Conservation (phyloP, 2,329 filamentous ascomycete genomes). For the Colletotrichum tofieldiae region DNA sequence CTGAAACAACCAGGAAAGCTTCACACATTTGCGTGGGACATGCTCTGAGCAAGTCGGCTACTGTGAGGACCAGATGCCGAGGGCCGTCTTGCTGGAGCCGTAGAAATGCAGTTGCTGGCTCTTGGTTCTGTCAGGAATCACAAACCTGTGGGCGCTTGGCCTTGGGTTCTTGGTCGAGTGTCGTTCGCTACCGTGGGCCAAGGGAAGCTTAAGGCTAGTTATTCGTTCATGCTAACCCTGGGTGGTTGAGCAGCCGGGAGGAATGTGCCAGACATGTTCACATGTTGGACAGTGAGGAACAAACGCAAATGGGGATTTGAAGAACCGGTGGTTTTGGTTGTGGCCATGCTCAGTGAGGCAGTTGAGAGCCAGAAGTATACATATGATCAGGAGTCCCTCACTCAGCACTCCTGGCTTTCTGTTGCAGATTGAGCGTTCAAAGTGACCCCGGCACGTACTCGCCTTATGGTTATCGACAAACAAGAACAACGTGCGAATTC, state of each 20-base stretch:
- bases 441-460: background rate
- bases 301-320: background rate
- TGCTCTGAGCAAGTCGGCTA: background rate
- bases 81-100: background rate
- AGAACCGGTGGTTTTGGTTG: background rate
- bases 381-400: background rate
- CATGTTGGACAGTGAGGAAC: background rate
- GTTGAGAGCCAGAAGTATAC: background rate
- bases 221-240: background rate
- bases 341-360: background rate
- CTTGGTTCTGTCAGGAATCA: slow-evolving; percentile 8
- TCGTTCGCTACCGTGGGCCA: slow-evolving; percentile 11
- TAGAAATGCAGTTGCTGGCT: background rate
- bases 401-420: background rate
- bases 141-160: background rate
- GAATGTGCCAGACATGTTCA: background rate
- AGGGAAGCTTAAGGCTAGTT: background rate
- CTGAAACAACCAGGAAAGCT: no score
- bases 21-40: background rate
- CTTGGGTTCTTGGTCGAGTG: background rate
- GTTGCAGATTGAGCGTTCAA: background rate
- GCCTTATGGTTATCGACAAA: no score
- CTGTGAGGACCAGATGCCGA: background rate
- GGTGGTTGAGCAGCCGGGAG: background rate
- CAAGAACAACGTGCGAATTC: background rate